These are phyloP conservation scores for Protea cynaroides DNA, from an alignment of 164 flowering plant species.

Conservation along the genomic window DNA sequence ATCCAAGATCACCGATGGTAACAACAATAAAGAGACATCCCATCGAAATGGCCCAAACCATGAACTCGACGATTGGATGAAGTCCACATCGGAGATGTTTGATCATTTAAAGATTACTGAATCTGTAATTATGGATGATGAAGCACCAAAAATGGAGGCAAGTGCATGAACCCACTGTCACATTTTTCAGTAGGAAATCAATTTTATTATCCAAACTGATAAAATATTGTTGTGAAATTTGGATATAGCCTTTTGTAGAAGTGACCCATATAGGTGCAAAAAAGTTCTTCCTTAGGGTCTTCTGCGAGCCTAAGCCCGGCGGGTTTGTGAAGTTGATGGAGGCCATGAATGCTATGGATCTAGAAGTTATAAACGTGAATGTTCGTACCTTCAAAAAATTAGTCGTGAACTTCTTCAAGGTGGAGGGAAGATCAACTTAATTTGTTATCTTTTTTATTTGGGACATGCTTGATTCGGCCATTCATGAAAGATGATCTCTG, in stretches of 20 bases:
- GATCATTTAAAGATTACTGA: slow-evolving; percentile 14
- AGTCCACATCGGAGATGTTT: slow-evolving; percentile 20
- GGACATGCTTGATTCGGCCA: too few relatives aligned
- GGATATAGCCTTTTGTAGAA: slow-evolving; percentile 78
- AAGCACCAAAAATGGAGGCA: slow-evolving; percentile 86
- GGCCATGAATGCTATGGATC: slow-evolving; percentile 64
- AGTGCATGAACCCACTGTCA: too few relatives aligned
- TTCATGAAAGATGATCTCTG: too few relatives aligned
- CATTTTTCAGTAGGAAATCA: too few relatives aligned
- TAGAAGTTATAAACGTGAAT: slow-evolving; percentile 77
- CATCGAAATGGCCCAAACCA: slow-evolving; percentile 14
- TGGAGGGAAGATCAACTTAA: slow-evolving; percentile 40
- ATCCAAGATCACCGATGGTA: too few relatives aligned
- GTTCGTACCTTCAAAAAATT: slow-evolving; percentile 56
- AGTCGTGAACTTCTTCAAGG: slow-evolving; percentile 69
- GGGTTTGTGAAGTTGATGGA: slow-evolving; percentile 84
- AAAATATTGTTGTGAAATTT: too few relatives aligned
- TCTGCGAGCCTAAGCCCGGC: slow-evolving; percentile 69
- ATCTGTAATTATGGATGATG: slow-evolving; percentile 26
- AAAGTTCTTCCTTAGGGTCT: slow-evolving; percentile 66
- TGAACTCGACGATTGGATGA: slow-evolving; percentile 26
- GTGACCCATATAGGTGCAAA: slow-evolving; percentile 62
- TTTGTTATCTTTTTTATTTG: not conserved
- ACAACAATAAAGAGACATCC: slow-evolving; percentile 21
- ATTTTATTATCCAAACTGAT: too few relatives aligned